These are phyloP conservation scores for Curvularia spicifera DNA, from an alignment of 2,329 filamentous ascomycete species.

Conservation along the genomic window DNA sequence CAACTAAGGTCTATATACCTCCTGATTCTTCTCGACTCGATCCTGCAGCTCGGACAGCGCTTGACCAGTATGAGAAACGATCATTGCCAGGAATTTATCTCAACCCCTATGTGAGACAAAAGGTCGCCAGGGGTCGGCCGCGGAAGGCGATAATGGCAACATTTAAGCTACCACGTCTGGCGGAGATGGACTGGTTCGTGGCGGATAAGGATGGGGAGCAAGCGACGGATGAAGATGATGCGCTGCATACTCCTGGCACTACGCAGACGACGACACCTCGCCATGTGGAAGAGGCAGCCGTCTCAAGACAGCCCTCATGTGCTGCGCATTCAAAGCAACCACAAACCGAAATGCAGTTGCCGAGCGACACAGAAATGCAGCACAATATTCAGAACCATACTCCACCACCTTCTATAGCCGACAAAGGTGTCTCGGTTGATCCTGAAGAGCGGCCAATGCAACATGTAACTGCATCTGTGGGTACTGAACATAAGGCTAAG, in stretches of 20 bases:
- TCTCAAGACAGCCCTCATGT: not conserved
- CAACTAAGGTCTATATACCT: slow-evolving; percentile 4
- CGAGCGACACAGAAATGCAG: not conserved
- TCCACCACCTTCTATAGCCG: not conserved
- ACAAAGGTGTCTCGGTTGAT: not conserved
- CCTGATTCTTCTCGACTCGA: slow-evolving; percentile 9
- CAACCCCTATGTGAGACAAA: slow-evolving; percentile 54
- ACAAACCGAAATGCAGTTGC: slow-evolving; percentile 1
- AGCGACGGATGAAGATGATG: not conserved
- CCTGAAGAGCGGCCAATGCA: not conserved
- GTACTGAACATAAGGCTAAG: not conserved
- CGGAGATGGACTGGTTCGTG: slow-evolving; percentile 47
- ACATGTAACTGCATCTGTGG: not conserved
- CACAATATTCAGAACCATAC: not conserved
- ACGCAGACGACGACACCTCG: not conserved
- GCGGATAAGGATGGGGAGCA: slow-evolving; percentile 4
- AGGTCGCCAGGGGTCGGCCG: slow-evolving; percentile 49
- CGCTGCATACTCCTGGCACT: not conserved
- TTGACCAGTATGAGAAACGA: slow-evolving; percentile 40
- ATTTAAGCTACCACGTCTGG: slow-evolving; percentile 48
- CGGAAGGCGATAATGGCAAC: slow-evolving; percentile 53
- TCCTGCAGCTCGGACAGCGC: slow-evolving; percentile 26
- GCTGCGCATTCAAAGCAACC: not conserved
- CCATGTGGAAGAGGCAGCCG: not conserved
- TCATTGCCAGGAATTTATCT: slow-evolving; percentile 51